Base-by-base conservation (phyloP, 2,329 filamentous ascomycete genomes). In the Fusarium xyrophilum region DNA sequence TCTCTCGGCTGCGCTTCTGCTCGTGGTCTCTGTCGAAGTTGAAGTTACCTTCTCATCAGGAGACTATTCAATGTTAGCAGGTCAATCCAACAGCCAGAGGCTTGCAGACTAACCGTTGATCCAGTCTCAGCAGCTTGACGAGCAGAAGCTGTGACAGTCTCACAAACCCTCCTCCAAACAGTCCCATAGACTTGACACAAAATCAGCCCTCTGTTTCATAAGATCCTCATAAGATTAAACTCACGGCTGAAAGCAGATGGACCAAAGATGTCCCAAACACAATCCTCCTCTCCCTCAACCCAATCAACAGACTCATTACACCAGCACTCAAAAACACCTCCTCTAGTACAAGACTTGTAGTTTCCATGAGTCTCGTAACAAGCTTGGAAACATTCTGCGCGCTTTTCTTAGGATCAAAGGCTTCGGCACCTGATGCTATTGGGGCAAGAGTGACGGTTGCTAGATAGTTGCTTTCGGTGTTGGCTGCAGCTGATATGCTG, bases 211-310 rank as follows among this genome's bases (percentile, higher is more conserved):
- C 0, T 36, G 5, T 15, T 11, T 9, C 10, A 15, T 7, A 6
- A 0, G 6, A 0, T 11, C 8, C 1, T 8, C 2, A 23, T 25
- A 7, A 13, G 27, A 3, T 13, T 0, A 0, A 17, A 58, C 59
- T 46, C 25, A 58, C 62, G n/a, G 15, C 63, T 65, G 8, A 63
- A 65, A 6, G 62, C 59, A n/a, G 54, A 62, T 7, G 51, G 44
- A 8, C 62, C 62, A 30, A 59, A 65, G 2, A 47, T 43, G 3
- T 43, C 21, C 59, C 52, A 65, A 13, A 59, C 60, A 1, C 62
- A 65, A 9, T 63, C 59, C 14, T 63, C 59, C 15, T 63, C 62
- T 27, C 27, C 63, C 3, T 58, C 59, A 42, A 63, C 53, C 47
- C 62, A 65, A 7, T 63, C 62, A 28, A 17, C 42, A 21, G 48